These are phyloP conservation scores for Stagonosporopsis vannaccii DNA, from an alignment of 2,329 filamentous ascomycete genomes.

Conservation along the genomic window DNA sequence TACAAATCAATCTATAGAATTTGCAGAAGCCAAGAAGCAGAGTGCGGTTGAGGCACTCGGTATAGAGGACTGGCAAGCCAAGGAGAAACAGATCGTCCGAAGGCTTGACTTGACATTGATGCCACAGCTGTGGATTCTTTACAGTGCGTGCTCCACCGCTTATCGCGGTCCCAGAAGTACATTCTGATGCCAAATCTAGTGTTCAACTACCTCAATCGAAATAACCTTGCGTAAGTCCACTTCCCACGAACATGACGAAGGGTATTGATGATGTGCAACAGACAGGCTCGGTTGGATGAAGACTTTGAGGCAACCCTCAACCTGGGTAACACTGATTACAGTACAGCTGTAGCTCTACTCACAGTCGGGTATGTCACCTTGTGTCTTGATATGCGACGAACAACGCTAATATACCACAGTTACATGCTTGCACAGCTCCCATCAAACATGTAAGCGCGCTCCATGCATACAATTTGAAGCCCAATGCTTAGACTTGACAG, in stretches of 20 bases:
- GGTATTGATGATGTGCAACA: neutral
- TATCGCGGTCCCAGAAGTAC: neutral
- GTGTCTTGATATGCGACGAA: neutral
- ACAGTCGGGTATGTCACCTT: constrained; percentile 14
- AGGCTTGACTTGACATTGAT: constrained; percentile 20
- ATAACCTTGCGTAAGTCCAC: neutral
- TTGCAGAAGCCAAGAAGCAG: constrained; percentile 1
- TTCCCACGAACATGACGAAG: neutral
- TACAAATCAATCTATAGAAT: neutral
- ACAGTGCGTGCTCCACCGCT: neutral
- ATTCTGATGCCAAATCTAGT: neutral
- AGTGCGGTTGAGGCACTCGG: constrained; percentile 14
- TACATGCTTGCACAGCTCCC: constrained; percentile 7
- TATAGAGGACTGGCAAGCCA: constrained; percentile 20
- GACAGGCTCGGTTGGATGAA: constrained; percentile 23
- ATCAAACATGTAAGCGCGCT: neutral
- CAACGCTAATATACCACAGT: neutral
- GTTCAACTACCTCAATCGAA: constrained; percentile 3
- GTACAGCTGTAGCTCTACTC: constrained; percentile 21
- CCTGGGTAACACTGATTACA: constrained; percentile 24
- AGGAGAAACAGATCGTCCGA: constrained; percentile 16
- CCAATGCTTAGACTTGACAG: neutral
- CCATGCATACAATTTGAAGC: neutral
- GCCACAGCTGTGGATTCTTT: constrained; percentile 24
- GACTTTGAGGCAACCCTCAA: constrained; percentile 24